phyloP scores from a whole-genome alignment of 805 yeast genomes.

The Barnettozyma botsteinii region DNA sequence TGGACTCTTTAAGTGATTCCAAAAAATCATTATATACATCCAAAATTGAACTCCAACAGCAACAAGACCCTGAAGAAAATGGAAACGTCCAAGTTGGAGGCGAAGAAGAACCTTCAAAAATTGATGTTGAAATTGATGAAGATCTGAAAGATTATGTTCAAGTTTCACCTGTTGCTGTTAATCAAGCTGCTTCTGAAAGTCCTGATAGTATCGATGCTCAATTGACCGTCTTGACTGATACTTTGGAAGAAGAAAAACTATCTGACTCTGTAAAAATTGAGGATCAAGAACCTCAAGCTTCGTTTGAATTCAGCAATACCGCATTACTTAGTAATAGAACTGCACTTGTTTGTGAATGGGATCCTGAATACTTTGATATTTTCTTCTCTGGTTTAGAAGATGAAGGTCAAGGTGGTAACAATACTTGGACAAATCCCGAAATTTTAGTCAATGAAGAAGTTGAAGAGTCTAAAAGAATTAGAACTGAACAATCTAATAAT shows the following conservation, averaged over 20 bases:
- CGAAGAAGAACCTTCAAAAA: neutral
- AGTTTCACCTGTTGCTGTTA: conserved; percentile 2
- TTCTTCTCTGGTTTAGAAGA: conserved; percentile 47
- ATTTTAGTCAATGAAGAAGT: conserved; percentile 48
- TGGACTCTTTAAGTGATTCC: conserved; percentile 27
- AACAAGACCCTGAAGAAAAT: neutral
- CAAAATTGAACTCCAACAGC: too few species aligned
- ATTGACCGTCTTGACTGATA: conserved; percentile 4
- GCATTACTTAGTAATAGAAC: conserved; percentile 26
- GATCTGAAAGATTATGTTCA: conserved; percentile 8
- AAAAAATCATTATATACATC: conserved; percentile 30
- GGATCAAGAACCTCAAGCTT: neutral
- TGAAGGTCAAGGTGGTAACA: conserved; percentile 40
- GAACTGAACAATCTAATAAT: conserved; percentile 28
- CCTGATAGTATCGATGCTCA: conserved; percentile 6
- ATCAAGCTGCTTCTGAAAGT: neutral
- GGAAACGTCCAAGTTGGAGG: neutral
- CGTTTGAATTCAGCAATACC: conserved; percentile 13
- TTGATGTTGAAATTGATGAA: neutral
- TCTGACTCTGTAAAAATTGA: neutral
- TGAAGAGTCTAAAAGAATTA: conserved; percentile 36
- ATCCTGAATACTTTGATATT: conserved; percentile 37
- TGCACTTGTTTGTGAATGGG: conserved; percentile 67
- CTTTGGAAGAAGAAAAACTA: conserved; percentile 4
- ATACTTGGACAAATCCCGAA: conserved; percentile 52